Evolutionary conservation across 1,284 basidiomycete genomes (phyloP).

Genomic region (Ceratobasidium sp.): DNA sequence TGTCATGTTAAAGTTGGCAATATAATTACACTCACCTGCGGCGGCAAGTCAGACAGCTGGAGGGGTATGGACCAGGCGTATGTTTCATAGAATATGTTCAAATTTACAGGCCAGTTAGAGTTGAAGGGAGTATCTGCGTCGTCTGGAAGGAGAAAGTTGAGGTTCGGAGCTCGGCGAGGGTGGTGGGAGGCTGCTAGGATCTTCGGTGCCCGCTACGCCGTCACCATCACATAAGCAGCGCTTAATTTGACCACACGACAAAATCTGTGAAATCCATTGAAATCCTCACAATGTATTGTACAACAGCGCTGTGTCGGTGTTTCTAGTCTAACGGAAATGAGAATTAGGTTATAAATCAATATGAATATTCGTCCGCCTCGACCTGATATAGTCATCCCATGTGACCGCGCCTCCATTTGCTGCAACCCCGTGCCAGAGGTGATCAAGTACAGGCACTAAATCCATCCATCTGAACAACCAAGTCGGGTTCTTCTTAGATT

Average conservation of each 20-base stretch:
- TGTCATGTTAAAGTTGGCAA: too few species aligned
- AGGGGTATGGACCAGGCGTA: conserved; percentile 13
- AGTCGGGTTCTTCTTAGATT: not conserved
- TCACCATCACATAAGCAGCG: too few species aligned
- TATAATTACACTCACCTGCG: not conserved
- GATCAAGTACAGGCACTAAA: not conserved
- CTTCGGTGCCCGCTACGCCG: too few species aligned
- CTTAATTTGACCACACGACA: not conserved
- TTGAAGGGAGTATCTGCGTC: too few species aligned
- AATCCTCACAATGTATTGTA: not conserved
- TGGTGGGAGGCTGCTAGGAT: too few species aligned
- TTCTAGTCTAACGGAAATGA: too few species aligned
- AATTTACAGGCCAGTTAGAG: too few species aligned
- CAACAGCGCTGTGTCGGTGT: too few species aligned
- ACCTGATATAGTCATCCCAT: conserved; percentile 9
- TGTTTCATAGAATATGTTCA: conserved; percentile 1
- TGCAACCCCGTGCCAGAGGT: not conserved
- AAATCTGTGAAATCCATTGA: too few species aligned
- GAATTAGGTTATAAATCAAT: too few species aligned
- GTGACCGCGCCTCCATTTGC: conserved; percentile 7
- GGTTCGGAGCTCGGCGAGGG: too few species aligned
- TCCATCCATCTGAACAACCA: conserved; percentile 10
- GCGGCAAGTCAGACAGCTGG: conserved; percentile 17
- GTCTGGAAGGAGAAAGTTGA: too few species aligned
- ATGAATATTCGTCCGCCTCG: not conserved